phyloP scores from a whole-genome alignment of 2,329 filamentous ascomycete genomes.

The Neurospora sp. region DNA sequence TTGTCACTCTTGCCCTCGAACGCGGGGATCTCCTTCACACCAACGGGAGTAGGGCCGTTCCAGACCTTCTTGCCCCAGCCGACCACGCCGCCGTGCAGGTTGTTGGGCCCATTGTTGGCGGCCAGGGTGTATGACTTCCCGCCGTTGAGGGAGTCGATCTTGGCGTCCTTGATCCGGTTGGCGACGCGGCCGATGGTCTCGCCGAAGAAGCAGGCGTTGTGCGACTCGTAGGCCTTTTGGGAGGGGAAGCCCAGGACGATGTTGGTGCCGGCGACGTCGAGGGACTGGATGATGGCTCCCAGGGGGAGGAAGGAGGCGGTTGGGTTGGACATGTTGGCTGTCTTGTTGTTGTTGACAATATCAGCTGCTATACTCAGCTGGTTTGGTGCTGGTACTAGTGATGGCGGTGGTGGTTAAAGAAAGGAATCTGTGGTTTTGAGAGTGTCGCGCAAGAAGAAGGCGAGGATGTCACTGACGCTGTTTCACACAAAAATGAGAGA shows the following conservation, averaged over 20 bases:
- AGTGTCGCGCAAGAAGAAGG: neutral
- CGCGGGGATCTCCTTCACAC: constrained; percentile 38
- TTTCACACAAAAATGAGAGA: neutral
- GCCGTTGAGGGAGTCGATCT: constrained; percentile 61
- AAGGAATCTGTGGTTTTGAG: neutral
- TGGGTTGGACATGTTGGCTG: constrained; percentile 32
- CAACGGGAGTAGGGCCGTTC: constrained; percentile 57
- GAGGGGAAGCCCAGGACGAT: constrained; percentile 82
- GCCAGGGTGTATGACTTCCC: constrained; percentile 57
- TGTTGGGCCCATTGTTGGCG: constrained; percentile 69
- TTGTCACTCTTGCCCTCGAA: constrained; percentile 32
- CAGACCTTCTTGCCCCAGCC: constrained; percentile 80
- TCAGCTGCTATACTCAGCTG: neutral
- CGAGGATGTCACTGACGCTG: neutral
- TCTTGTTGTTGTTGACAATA: neutral
- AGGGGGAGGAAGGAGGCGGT: constrained; percentile 60
- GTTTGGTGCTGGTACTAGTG: neutral
- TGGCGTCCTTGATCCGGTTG: constrained; percentile 68
- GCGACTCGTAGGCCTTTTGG: constrained; percentile 60
- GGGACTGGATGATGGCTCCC: constrained; percentile 71
- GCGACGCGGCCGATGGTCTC: constrained; percentile 82
- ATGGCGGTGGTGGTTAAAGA: neutral
- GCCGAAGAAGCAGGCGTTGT: constrained; percentile 78
- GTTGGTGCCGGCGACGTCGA: constrained; percentile 67
- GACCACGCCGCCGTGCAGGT: constrained; percentile 58